These are phyloP conservation scores for Cicer cuneatum DNA, from an alignment of 306 rosid species.

Conservation along the genomic window DNA sequence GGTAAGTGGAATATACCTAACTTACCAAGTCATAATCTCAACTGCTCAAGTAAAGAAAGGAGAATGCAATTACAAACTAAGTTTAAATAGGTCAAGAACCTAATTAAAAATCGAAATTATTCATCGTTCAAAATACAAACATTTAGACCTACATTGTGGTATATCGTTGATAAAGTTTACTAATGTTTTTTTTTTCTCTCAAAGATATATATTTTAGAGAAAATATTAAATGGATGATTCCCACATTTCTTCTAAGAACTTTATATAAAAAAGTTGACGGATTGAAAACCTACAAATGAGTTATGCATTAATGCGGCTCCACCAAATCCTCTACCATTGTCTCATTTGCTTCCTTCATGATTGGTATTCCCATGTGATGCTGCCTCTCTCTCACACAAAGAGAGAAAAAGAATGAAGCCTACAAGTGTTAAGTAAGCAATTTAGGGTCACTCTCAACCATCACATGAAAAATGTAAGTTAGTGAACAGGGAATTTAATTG, in stretches of 20 bases:
- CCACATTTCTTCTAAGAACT: constrained; percentile 36
- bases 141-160: too few species aligned
- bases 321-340: constrained; percentile 94
- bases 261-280: constrained; percentile 49
- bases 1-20: too few species aligned
- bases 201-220: too few species aligned
- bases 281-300: constrained; percentile 63
- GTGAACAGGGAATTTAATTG: constrained; percentile 20
- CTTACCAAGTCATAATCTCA: too few species aligned
- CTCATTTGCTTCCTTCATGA: constrained; percentile 89
- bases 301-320: constrained; percentile 90
- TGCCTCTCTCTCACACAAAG: constrained; percentile 59
- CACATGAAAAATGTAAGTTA: constrained; percentile 51
- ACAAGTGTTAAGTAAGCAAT: constrained; percentile 38
- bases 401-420: constrained; percentile 44
- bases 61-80: too few species aligned
- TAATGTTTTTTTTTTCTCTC: too few species aligned
- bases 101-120: too few species aligned
- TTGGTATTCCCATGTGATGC: constrained; percentile 92
- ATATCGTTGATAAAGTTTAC: too few species aligned
- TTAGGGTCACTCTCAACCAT: constrained; percentile 50
- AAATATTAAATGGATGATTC: constrained; percentile 18
- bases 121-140: too few species aligned
- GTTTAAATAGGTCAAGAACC: too few species aligned
- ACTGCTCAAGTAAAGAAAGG: too few species aligned